phyloP scores from a whole-genome alignment of 192 early-diverging fungal species.

The Paraglomus occultum region DNA sequence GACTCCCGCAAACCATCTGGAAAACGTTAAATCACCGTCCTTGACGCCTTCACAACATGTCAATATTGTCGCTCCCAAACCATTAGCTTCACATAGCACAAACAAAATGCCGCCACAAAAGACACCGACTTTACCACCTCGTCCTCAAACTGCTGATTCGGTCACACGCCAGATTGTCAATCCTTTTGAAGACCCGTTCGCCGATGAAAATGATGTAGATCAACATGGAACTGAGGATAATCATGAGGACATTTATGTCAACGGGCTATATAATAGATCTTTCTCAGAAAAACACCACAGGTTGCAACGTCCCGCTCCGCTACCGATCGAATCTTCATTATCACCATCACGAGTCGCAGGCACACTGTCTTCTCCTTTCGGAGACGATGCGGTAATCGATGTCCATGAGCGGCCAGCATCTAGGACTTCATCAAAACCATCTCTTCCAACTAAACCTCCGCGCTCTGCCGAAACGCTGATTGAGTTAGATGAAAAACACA shows the following conservation, averaged over 20 bases:
- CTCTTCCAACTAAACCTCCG: constrained; percentile 29
- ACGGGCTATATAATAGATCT: not conserved
- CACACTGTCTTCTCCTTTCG: not conserved
- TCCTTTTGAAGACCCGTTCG: constrained; percentile 28
- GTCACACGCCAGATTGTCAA: not conserved
- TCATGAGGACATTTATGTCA: not conserved
- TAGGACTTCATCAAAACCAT: not conserved
- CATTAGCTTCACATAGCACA: not conserved
- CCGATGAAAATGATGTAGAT: constrained; percentile 20
- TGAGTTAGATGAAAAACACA: constrained; percentile 15
- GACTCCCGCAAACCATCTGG: no score
- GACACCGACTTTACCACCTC: not conserved
- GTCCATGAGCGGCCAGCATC: constrained; percentile 32
- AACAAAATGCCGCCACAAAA: not conserved
- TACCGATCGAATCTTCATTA: not conserved
- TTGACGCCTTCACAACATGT: not conserved
- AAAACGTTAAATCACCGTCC: not conserved
- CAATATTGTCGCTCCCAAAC: not conserved
- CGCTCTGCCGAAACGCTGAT: constrained; percentile 27
- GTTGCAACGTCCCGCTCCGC: not conserved
- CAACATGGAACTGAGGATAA: not conserved
- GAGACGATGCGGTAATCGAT: constrained; percentile 40
- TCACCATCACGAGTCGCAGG: not conserved
- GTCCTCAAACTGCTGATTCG: not conserved
- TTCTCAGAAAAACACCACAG: not conserved